Percentiles rank a stretch among this genome's conserved stretches.
Conservation (phyloP, 2,329 filamentous ascomycete species). For the Alternaria sp. region DNA sequence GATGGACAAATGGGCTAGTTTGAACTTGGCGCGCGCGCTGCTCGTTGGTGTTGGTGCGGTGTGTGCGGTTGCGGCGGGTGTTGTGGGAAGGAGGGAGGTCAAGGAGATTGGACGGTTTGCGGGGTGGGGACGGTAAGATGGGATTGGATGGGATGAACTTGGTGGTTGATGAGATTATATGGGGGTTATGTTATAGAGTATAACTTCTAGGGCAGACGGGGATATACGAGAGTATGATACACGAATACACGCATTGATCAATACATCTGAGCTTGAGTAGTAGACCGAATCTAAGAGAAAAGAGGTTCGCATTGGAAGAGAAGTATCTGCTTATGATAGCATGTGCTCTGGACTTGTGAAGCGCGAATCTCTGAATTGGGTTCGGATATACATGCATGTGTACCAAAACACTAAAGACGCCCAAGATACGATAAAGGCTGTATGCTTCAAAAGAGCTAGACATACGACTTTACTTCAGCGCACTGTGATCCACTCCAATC, state of each 20-base stretch:
- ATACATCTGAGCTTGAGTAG: background rate
- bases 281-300: accelerated
- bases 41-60: constrained; percentile 40
- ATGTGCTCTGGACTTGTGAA: background rate
- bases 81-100: constrained; percentile 33
- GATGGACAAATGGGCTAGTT: constrained; percentile 62
- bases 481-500: too few relatives aligned
- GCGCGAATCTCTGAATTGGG: background rate
- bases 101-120: constrained; percentile 22
- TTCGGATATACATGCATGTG: background rate
- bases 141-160: too few relatives aligned
- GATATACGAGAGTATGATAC: background rate
- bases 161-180: too few relatives aligned
- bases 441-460: accelerated
- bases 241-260: background rate
- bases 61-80: constrained; percentile 31
- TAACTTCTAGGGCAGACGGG: background rate
- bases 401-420: background rate
- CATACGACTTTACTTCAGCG: too few relatives aligned
- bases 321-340: background rate
- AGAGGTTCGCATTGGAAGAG: background rate
- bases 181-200: too few relatives aligned
- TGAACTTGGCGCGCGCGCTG: constrained; percentile 57
- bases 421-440: accelerated
- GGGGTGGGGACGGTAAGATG: background rate